Base-by-base conservation (phyloP, 441 rosid genomes). In the Eruca vesicaria region DNA sequence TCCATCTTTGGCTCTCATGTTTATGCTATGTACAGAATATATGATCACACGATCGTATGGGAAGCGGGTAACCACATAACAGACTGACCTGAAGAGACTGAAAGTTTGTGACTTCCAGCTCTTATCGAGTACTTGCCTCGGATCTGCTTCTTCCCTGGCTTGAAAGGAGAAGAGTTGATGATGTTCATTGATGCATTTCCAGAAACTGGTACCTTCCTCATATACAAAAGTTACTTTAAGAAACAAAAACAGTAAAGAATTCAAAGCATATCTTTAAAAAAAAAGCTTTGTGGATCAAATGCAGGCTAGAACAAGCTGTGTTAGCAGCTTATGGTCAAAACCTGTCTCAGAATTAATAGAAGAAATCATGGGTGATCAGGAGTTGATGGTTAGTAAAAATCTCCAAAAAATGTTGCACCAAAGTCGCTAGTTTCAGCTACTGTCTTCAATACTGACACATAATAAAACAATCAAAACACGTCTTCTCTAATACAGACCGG, bases 251-350 rank as follows among this genome's bases (percentile, higher is more conserved):
- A 58, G 2, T n/a, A 1, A 29, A 73, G 11, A 3, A 26, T 36
- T 50, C 4, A 7, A 55, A n/a, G 61, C 36, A 45, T 31, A 12
- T 10, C 63, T 69, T 29, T n/a, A n/a, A n/a, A n/a, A n/a, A 7
- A 4, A 58, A 26, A 43, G 38, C 36, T n/a, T 50, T 59, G 61
- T 50, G 73, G 68, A 66, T 56, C 66, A 63, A 36, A 43, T 76
- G 72, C 92, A 93, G 97, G 55, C 71, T 90, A 63, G 86, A 89
- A 79, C 83, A 86, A 31, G 88, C 88, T 41, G 87, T 83, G 8
- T 94, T 92, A 78, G 98, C 98, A 66, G 97, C 94, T n/a, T 53
- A 83, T 94, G 66, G 95, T 92, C 75, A 89, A 89, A 94, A 83
- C 84, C 85, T 6, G 68, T 94, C 26, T 75, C 68, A 50, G 97